Conservation (phyloP, 2,329 filamentous ascomycete species). For the Penicillium sp. region DNA sequence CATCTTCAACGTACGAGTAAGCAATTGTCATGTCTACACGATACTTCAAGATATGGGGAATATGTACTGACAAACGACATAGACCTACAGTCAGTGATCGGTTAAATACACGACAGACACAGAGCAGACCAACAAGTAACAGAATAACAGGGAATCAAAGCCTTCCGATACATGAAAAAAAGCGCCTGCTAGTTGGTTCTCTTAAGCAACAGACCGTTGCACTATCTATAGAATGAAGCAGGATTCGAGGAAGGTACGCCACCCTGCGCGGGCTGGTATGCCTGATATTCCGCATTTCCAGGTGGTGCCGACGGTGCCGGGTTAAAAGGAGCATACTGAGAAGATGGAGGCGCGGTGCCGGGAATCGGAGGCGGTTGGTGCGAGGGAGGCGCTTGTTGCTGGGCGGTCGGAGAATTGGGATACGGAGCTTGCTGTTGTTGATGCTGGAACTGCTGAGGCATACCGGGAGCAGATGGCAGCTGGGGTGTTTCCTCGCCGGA, state of each 20-base stretch:
- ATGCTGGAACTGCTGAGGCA: slow-evolving; percentile 13
- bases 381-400: slow-evolving; percentile 31
- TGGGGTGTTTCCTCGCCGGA: slow-evolving; percentile 35
- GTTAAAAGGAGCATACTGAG: slow-evolving; percentile 35
- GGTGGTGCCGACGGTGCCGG: slow-evolving; percentile 24
- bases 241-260: slow-evolving; percentile 36
- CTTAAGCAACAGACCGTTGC: not conserved
- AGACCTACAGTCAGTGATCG: slow-evolving; percentile 7
- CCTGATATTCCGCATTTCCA: slow-evolving; percentile 33
- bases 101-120: slow-evolving; percentile 14
- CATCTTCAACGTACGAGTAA: not conserved
- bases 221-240: slow-evolving; percentile 40
- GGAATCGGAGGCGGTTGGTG: slow-evolving; percentile 39
- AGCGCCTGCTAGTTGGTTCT: not conserved
- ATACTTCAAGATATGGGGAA: not conserved
- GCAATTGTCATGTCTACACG: not conserved
- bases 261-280: slow-evolving; percentile 37
- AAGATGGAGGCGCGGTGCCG: slow-evolving; percentile 27
- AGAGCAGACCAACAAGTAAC: slow-evolving; percentile 3
- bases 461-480: slow-evolving; percentile 15
- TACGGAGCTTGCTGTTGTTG: slow-evolving; percentile 34
- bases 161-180: not conserved
- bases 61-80: slow-evolving; percentile 21
- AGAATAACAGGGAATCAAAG: not conserved
- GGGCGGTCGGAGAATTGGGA: slow-evolving; percentile 27